Evolutionary conservation across 2,329 filamentous ascomycete species (phyloP), one percentile per base, ranked within the genome.

Genomic region (Alternaria gansuensis): DNA sequence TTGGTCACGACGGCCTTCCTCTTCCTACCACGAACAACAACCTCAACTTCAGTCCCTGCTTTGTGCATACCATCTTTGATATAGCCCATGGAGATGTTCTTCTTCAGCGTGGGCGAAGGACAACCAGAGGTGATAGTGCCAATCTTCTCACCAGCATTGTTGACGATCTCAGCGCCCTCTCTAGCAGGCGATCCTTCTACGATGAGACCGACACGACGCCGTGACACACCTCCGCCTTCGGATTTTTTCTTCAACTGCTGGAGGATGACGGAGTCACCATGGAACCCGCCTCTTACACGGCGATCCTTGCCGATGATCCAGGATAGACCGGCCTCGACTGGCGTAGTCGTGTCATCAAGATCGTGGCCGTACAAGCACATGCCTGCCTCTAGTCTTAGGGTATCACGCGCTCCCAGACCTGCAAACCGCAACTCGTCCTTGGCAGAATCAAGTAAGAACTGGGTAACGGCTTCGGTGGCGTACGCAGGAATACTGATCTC

Each of bases 361-460:
- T 99, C 95, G 80, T 98, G 92, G n/a, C 95, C 95, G 80, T 99
- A 99, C n/a, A 99, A 85, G 79, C 95, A 99, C 94, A 99, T 96
- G 61, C 95, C 95, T 0, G 95, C 95, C 81, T 99, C 95, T 29
- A 99, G 87, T 45, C 95, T 89, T 59, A 99, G 87, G 62, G 90
- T 96, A 78, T 99, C 95, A 64, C 95, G 87, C 2, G 95, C 92
- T 9, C 93, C 95, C 0, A 99, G 85, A 3, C 95, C 95, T 2
- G 94, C 93, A 44, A 97, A 85, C 72, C 90, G 89, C 14, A 97
- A 82, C 10, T 88, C 86, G 26, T 88, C 88, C 41, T 82, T 79
- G 0, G 83, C 82, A 31, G 85, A 81, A 39, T 83, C 77, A 45
- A 97, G 85, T 24, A 97, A 83, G 24, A 87, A 82, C 75, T 93